Conservation (phyloP, 148 eudicot genomes). For the Vaccinium vitisidaea region DNA sequence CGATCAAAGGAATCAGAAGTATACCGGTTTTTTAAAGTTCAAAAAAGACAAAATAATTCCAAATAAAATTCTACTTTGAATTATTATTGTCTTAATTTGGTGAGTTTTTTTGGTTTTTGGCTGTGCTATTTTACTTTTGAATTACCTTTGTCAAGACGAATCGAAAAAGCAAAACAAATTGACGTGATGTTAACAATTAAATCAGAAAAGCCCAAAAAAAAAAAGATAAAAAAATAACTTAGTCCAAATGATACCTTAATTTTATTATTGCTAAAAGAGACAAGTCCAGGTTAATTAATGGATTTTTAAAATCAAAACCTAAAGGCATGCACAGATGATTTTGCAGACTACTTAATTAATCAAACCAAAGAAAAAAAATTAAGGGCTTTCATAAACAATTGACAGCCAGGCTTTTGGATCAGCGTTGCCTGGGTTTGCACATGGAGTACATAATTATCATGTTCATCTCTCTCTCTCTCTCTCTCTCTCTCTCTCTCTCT, state of each 20-base stretch:
- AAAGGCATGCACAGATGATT: neutral
- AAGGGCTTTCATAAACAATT: neutral
- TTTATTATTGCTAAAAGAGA: neutral
- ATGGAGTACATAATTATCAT: neutral
- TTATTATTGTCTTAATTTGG: neutral
- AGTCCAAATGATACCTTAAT: neutral
- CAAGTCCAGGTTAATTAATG: neutral
- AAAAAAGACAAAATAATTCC: neutral
- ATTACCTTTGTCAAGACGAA: neutral
- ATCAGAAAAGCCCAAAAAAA: neutral
- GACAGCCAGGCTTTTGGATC: conserved; percentile 9
- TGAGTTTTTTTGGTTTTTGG: neutral
- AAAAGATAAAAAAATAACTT: neutral
- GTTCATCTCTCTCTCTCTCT: neutral
- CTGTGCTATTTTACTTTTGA: neutral
- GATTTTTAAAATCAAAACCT: neutral
- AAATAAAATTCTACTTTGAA: neutral
- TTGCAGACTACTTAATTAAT: conserved; percentile 3
- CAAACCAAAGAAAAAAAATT: neutral
- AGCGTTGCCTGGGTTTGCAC: conserved; percentile 8
- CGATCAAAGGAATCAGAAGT: neutral
- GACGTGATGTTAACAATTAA: neutral
- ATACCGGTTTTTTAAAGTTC: neutral
- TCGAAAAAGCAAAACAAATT: neutral
- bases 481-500: neutral